Evolutionary conservation across 805 yeast genomes (phyloP), one percentile per base, ranked within the genome.

Genomic region (Dipodascopsis tothii): DNA sequence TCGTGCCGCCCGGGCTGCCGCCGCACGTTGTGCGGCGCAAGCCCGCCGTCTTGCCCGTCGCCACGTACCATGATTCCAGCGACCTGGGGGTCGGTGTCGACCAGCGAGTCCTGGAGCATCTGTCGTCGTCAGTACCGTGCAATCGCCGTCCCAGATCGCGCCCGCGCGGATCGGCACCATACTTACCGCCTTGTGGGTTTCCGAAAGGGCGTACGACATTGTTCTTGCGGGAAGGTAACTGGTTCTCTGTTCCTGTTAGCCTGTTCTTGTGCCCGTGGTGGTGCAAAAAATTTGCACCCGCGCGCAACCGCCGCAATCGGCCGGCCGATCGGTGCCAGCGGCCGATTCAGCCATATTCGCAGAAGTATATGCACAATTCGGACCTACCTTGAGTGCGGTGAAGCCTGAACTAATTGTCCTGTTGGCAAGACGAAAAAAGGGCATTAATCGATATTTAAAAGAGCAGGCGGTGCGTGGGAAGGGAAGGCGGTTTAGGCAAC

Each of bases 71-170:
- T 57, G 60, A 68, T 68, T 40, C 51, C 48, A 42, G 58, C 65
- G 43, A 68, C 72, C 52, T 63, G 68, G 35, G 71, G 70, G 56
- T 68, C 72, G 46, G 55, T 46, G 30, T 56, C 53, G 35, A 37
- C 47, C 37, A 63, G 54, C 16, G 55, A 51, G 37, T 49, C 56
- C 46, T 63, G 58, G 37, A 62, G 48, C 45, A 62, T 50, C 56
- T 58, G 33, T 19, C 35, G 22, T 4, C 23, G 21, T 16, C 16
- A 39, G 33, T 19, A 7, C 3, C 33, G 5, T 30, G 35, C 20
- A 33, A 33, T 11, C 5, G 9, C 35, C 11, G n/a, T 11, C 32
- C 32, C 32, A 33, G 11, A 33, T 18, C 36, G 11, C 18, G 11
- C 18, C 19, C 9, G 7, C 36, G 11, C 20, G 11, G 22, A 33